A percentile compares a stretch with the other conserved stretches of the same genome.
Evolutionary conservation across 148 eudicot species (phyloP).

Genomic region (Persicaria tinctoria): DNA sequence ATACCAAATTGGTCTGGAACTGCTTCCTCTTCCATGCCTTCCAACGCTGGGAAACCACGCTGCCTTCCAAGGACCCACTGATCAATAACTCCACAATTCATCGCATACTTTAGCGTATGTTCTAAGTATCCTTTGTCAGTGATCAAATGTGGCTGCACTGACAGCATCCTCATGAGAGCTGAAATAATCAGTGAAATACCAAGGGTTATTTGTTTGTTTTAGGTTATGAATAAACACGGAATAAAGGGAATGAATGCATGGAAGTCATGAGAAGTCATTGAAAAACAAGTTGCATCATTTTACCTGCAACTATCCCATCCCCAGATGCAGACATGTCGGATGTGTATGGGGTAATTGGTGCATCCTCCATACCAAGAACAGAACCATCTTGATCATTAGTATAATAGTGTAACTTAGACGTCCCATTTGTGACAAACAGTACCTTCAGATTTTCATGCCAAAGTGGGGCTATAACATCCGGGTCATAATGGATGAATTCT

Average conservation of each 20-base stretch:
- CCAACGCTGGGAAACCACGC: constrained; percentile 71
- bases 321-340: constrained; percentile 90
- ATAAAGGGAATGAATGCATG: neutral
- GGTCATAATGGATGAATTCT: constrained; percentile 62
- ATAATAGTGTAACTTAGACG: constrained; percentile 86
- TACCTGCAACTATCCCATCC: constrained; percentile 97
- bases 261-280: neutral
- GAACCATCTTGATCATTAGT: constrained; percentile 66
- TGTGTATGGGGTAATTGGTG: constrained; percentile 88
- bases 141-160: constrained; percentile 70
- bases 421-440: constrained; percentile 89
- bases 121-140: constrained; percentile 68
- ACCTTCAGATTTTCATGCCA: constrained; percentile 89
- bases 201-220: neutral
- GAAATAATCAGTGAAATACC: neutral
- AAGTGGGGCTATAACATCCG: constrained; percentile 56
- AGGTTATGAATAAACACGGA: neutral
- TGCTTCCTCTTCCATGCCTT: constrained; percentile 55
- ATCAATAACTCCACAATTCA: constrained; percentile 71
- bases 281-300: neutral
- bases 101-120: constrained; percentile 55
- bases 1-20: constrained; percentile 57
- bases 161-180: constrained; percentile 82
- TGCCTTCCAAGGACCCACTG: constrained; percentile 64
- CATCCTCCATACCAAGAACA: constrained; percentile 79